A percentile compares a stretch with the other conserved stretches of the same genome.
Conservation (phyloP, 805 yeast genomes). For the Sugiyamaella valdiviana region DNA sequence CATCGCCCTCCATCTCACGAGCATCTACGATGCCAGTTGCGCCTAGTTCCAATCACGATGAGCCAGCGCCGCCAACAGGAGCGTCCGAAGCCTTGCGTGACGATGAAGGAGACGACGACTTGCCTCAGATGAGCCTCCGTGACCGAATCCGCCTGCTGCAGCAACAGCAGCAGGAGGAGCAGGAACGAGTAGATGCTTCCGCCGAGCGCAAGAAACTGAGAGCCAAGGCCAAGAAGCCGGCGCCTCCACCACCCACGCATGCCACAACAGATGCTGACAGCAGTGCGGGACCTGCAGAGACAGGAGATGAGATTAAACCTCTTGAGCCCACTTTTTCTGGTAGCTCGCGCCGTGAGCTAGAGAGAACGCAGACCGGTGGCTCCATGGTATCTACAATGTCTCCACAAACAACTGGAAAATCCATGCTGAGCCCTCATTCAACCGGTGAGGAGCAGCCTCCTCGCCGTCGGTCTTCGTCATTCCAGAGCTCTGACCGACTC, state of each 20-base stretch:
- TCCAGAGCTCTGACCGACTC: background rate
- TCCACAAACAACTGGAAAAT: background rate
- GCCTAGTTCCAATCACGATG: slow-evolving; percentile 24
- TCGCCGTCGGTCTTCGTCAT: background rate
- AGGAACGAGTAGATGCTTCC: slow-evolving; percentile 57
- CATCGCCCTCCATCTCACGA: slow-evolving; percentile 7
- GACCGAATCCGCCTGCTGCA: slow-evolving; percentile 84
- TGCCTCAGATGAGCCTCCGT: slow-evolving; percentile 73
- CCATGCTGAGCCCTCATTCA: background rate
- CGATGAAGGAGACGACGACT: slow-evolving; percentile 40
- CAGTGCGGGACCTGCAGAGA: background rate
- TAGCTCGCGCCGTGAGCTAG: slow-evolving; percentile 8
- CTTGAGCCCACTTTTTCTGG: slow-evolving; percentile 5
- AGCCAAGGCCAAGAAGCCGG: slow-evolving; percentile 23
- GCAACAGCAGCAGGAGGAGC: slow-evolving; percentile 73
- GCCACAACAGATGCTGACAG: slow-evolving; percentile 2
- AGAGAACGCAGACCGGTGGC: slow-evolving; percentile 9
- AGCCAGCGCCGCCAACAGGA: slow-evolving; percentile 23
- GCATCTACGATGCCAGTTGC: slow-evolving; percentile 14
- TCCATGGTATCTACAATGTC: slow-evolving; percentile 9
- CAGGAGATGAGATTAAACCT: slow-evolving; percentile 2
- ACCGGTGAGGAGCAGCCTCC: slow-evolving; percentile 3
- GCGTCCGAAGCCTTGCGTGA: slow-evolving; percentile 15
- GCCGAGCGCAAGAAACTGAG: slow-evolving; percentile 40
- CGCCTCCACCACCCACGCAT: slow-evolving; percentile 3